Base-by-base conservation (phyloP, 371 early-diverging fungal species). In the Syncephalastrum racemosum region DNA sequence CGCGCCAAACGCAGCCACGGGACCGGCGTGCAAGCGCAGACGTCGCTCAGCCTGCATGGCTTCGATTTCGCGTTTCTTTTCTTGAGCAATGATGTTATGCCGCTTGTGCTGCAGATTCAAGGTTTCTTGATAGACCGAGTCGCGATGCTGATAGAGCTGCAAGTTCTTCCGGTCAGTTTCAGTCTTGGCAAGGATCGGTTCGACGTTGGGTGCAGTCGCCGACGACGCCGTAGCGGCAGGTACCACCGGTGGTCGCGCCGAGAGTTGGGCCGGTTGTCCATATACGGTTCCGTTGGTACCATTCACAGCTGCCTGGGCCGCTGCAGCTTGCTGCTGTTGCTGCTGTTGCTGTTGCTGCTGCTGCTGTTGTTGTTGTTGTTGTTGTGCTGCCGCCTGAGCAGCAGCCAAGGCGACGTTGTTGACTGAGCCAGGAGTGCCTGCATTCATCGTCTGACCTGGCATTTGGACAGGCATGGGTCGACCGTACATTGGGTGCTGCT, bases 11-110 rank as follows among this genome's bases (percentile, higher is more conserved):
- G 57, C 50, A 12, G 54, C 22, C 2, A 58, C 36, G 16, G 66
- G 62, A 22, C 66, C 61, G n/a, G 61, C 62, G 41, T 71, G 71
- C 14, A 51, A 42, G 22, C 75, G 56, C 5, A 61, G 31, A 43
- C 65, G 60, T 49, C 75, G 63, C 52, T 70, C 67, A 3, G 52
- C 53, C 23, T 65, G 64, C 8, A 64, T 68, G 54, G 27, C 15
- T 19, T 79, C 79, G 36, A 79, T 68, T 4, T 70, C 66, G 1
- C 58, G 56, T 50, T 75, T 79, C 54, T 79, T 79, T 18, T 63
- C 64, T 27, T 73, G 69, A 14, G 79, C 79, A 8, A 79, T 25
- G n/a, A 60, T 57, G 20, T 71, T 49, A 46, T 79, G 79, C 22
- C 70, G 66, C 40, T 71, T 71, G 19, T 73, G 68, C 46, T 79